A percentile compares a stretch with the other conserved stretches of the same genome.
Evolutionary conservation across 306 rosid species (phyloP).

Genomic region (Oemleria cerasiformis): DNA sequence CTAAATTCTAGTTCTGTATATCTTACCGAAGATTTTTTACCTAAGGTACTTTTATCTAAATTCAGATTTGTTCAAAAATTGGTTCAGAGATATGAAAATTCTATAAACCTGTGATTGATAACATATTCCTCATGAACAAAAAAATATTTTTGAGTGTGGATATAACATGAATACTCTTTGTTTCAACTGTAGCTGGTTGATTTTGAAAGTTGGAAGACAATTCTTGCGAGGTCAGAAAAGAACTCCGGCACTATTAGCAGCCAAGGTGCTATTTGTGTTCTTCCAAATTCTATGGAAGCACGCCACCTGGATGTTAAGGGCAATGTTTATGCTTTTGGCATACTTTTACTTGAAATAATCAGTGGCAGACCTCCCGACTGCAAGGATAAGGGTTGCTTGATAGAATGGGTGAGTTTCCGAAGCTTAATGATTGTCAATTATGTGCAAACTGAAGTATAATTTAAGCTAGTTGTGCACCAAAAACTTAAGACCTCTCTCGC

Average conservation of each 20-base stretch:
- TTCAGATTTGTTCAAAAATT: neutral
- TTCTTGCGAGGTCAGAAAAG: conserved; percentile 83
- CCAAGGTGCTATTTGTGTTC: conserved; percentile 76
- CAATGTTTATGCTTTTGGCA: conserved; percentile 76
- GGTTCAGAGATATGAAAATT: neutral
- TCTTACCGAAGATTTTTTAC: conserved; percentile 93
- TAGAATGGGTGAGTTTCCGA: conserved; percentile 75
- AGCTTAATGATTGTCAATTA: too few relatives aligned
- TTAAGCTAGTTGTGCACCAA: conserved; percentile 9
- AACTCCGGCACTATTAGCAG: conserved; percentile 67
- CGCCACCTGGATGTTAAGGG: conserved; percentile 81
- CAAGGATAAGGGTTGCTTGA: conserved; percentile 76
- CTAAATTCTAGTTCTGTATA: conserved; percentile 87
- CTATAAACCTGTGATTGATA: neutral
- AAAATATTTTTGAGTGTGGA: neutral
- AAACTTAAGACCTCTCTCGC: conserved; percentile 7
- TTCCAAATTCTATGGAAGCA: conserved; percentile 83
- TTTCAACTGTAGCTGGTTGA: conserved; percentile 74
- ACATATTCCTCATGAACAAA: too few relatives aligned
- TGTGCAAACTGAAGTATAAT: neutral
- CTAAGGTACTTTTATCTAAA: conserved; percentile 54
- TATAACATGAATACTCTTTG: neutral
- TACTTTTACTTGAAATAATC: conserved; percentile 78
- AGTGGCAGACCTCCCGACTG: conserved; percentile 86
- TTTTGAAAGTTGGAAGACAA: conserved; percentile 97